Conservation (phyloP, 2,329 filamentous ascomycete species). For the Dactylellina haptotyla region DNA sequence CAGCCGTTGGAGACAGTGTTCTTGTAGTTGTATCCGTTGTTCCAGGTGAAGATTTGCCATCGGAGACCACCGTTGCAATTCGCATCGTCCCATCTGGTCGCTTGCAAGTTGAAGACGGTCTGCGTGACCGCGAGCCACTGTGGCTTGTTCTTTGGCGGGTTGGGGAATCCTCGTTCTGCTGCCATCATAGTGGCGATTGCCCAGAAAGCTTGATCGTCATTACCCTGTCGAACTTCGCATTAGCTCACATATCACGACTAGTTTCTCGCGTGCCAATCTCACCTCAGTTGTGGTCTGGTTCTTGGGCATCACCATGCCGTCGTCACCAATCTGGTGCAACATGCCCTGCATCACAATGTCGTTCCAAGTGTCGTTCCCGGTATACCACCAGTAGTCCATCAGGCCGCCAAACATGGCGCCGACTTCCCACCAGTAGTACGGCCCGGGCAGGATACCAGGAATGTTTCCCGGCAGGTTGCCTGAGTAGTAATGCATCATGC, state of each 20-base stretch:
- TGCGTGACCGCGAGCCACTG: conserved; percentile 74
- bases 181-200: conserved; percentile 74
- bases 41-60: conserved; percentile 83
- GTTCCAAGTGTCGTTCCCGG: conserved; percentile 77
- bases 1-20: conserved; percentile 76
- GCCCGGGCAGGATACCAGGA: conserved; percentile 57
- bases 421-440: conserved; percentile 75
- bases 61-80: conserved; percentile 77
- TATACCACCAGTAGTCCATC: conserved; percentile 87
- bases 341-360: conserved; percentile 74
- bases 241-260: not conserved
- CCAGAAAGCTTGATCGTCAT: conserved; percentile 82
- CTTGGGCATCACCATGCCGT: conserved; percentile 79
- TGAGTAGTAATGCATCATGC: conserved; percentile 51
- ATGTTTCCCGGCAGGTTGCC: conserved; percentile 41
- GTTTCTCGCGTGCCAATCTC: conserved; percentile 12
- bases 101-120: conserved; percentile 78
- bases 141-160: conserved; percentile 69
- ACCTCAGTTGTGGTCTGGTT: conserved; percentile 69
- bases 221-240: conserved; percentile 67
- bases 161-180: conserved; percentile 74
- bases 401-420: conserved; percentile 73
- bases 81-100: conserved; percentile 74
- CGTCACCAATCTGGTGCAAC: conserved; percentile 76
- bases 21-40: conserved; percentile 83